Percentiles rank a stretch among this genome's conserved stretches.
These are phyloP conservation scores for Fusarium sp. DNA, from an alignment of 2,329 filamentous ascomycete species.

Conservation along the genomic window DNA sequence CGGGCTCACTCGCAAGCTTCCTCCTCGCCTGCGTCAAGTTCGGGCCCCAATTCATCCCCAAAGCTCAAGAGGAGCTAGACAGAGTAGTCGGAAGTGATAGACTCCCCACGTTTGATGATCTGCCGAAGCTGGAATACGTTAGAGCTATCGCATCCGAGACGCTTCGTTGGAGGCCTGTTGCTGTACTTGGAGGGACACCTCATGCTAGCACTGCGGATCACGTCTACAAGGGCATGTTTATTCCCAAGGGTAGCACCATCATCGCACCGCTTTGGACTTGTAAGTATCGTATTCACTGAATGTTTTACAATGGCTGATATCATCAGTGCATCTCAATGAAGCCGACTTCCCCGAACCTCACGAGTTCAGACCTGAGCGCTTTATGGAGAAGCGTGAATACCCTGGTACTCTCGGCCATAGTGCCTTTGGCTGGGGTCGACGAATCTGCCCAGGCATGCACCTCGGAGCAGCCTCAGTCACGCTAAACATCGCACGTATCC, in stretches of 20 bases:
- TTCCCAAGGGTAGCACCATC: conserved; percentile 54
- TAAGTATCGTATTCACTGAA: conserved; percentile 30
- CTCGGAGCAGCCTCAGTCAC: conserved; percentile 61
- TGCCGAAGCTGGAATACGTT: conserved; percentile 47
- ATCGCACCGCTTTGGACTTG: conserved; percentile 55
- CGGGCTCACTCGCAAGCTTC: conserved; percentile 58
- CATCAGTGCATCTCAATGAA: conserved; percentile 52
- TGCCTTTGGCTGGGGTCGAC: conserved; percentile 54
- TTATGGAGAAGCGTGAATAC: conserved; percentile 47
- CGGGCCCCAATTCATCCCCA: conserved; percentile 57
- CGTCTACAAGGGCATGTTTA: conserved; percentile 55
- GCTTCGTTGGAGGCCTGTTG: conserved; percentile 53
- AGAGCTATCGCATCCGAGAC: conserved; percentile 52
- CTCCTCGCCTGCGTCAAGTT: conserved; percentile 63
- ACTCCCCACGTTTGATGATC: conserved; percentile 51
- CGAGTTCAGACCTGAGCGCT: conserved; percentile 50
- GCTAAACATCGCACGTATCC: conserved; percentile 56
- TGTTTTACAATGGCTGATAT: fast-evolving
- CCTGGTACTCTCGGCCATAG: conserved; percentile 51
- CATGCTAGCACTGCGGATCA: conserved; percentile 57
- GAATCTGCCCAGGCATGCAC: conserved; percentile 57
- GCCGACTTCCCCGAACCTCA: conserved; percentile 53
- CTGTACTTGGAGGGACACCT: conserved; percentile 55
- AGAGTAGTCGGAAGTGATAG: conserved; percentile 49
- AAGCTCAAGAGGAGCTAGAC: conserved; percentile 53